Percentiles rank a stretch among this genome's conserved stretches.
Evolutionary conservation across 768 basidiomycete species (phyloP).

Genomic region (Amanita phalloides): DNA sequence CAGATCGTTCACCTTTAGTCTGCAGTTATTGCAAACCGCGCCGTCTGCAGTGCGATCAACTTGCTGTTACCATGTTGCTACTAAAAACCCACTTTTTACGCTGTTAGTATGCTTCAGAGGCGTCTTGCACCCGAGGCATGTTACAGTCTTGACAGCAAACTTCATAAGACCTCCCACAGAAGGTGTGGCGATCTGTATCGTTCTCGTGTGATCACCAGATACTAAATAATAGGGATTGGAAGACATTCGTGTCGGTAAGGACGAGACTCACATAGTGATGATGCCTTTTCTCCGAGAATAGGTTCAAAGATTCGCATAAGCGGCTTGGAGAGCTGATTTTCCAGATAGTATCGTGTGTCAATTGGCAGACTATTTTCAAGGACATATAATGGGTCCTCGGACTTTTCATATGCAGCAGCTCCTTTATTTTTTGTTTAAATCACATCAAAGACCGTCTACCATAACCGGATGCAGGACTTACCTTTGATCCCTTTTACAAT

Average conservation of each 20-base stretch:
- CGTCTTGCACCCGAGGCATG: constrained; percentile 93
- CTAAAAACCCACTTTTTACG: constrained; percentile 39
- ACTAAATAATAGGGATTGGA: constrained; percentile 35
- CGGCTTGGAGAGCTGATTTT: constrained; percentile 96
- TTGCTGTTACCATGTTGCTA: background rate
- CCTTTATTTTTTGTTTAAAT: constrained; percentile 28
- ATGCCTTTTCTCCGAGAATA: constrained; percentile 87
- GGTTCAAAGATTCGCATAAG: constrained; percentile 97
- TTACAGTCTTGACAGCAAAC: constrained; percentile 92
- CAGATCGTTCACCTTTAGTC: constrained; percentile 73
- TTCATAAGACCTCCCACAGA: constrained; percentile 97
- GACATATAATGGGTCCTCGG: constrained; percentile 95
- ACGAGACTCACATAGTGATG: constrained; percentile 55
- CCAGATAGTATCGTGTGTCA: constrained; percentile 96
- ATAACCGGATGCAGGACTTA: background rate
- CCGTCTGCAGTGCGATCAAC: constrained; percentile 42
- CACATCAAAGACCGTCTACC: background rate
- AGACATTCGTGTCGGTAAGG: constrained; percentile 4
- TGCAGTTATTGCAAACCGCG: constrained; percentile 92
- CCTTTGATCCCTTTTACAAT: background rate
- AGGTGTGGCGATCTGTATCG: constrained; percentile 94
- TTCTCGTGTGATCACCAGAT: constrained; percentile 90
- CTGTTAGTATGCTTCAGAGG: constrained; percentile 73
- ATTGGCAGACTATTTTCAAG: constrained; percentile 97
- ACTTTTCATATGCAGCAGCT: constrained; percentile 97